These are phyloP conservation scores for Euphrasia confusa DNA, from an alignment of 257 asterid genomes.

Conservation along the genomic window DNA sequence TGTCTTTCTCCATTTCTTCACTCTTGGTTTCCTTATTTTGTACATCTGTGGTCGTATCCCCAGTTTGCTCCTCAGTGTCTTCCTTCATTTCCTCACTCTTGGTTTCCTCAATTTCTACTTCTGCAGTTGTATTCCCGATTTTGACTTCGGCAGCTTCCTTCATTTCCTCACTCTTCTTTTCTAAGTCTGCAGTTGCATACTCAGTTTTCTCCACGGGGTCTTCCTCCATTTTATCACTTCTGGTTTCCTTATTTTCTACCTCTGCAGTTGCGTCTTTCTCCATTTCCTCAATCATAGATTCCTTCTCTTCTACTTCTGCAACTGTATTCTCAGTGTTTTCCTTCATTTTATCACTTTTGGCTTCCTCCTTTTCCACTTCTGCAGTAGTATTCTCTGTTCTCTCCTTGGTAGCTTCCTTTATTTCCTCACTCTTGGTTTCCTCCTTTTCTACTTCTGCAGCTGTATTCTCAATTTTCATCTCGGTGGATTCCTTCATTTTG, in stretches of 20 bases:
- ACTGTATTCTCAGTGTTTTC: not conserved
- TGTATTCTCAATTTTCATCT: not conserved
- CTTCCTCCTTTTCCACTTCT: too few relatives aligned
- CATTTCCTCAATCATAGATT: conserved; percentile 21
- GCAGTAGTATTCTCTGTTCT: too few relatives aligned
- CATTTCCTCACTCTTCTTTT: conserved; percentile 24
- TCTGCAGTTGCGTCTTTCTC: not conserved
- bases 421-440: too few relatives aligned
- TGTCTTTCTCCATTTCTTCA: conserved; percentile 20
- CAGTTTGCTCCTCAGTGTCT: not conserved
- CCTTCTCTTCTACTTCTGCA: conserved; percentile 5
- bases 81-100: conserved; percentile 23
- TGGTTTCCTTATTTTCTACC: conserved; percentile 1
- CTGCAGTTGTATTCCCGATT: not conserved
- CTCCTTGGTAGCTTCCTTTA: not conserved
- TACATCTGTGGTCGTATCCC: not conserved
- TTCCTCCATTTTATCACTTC: conserved; percentile 20
- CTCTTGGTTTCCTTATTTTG: conserved; percentile 9
- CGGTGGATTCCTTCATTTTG: not conserved
- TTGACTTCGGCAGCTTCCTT: conserved; percentile 30
- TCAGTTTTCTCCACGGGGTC: not conserved
- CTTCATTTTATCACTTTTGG: too few relatives aligned
- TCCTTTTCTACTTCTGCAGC: too few relatives aligned
- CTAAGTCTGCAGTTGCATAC: not conserved
- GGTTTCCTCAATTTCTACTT: not conserved